Percentiles rank a stretch among this genome's conserved stretches.
Evolutionary conservation across 805 yeast genomes (phyloP).

Genomic region (Pichia gijzeniarum): DNA sequence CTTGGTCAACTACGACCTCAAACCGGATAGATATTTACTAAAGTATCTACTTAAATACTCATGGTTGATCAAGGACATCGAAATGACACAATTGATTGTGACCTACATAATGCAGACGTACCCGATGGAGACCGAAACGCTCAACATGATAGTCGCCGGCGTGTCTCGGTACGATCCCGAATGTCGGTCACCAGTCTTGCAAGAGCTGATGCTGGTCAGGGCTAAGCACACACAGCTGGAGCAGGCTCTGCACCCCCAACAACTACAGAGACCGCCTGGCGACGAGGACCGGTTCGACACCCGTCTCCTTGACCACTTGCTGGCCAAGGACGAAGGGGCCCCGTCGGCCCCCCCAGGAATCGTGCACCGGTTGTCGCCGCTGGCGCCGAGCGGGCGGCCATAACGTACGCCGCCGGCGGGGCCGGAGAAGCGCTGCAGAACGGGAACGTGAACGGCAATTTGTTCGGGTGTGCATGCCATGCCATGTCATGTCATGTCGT

Average conservation of each 20-base stretch:
- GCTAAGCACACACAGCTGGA: not conserved
- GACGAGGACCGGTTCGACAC: not conserved
- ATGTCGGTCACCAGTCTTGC: not conserved
- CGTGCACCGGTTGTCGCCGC: too few species aligned
- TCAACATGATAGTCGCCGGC: not conserved
- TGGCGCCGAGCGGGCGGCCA: too few species aligned
- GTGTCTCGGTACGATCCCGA: not conserved
- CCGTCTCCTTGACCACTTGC: not conserved
- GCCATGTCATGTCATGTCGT: too few species aligned
- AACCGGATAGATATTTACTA: slow-evolving; percentile 8
- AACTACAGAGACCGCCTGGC: not conserved
- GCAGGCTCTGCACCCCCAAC: not conserved
- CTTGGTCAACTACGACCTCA: not conserved
- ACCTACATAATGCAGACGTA: not conserved
- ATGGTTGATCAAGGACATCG: not conserved
- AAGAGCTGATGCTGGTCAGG: not conserved
- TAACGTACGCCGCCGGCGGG: too few species aligned
- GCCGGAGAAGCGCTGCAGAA: too few species aligned
- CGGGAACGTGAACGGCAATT: too few species aligned
- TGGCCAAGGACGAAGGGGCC: not conserved
- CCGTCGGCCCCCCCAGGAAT: too few species aligned
- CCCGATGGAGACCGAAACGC: slow-evolving; percentile 6
- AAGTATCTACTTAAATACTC: slow-evolving; percentile 10
- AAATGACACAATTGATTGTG: not conserved
- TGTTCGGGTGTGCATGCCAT: too few species aligned